Base-by-base conservation (phyloP, 2,329 filamentous ascomycete genomes). In the Gaeumannomyces tritici region DNA sequence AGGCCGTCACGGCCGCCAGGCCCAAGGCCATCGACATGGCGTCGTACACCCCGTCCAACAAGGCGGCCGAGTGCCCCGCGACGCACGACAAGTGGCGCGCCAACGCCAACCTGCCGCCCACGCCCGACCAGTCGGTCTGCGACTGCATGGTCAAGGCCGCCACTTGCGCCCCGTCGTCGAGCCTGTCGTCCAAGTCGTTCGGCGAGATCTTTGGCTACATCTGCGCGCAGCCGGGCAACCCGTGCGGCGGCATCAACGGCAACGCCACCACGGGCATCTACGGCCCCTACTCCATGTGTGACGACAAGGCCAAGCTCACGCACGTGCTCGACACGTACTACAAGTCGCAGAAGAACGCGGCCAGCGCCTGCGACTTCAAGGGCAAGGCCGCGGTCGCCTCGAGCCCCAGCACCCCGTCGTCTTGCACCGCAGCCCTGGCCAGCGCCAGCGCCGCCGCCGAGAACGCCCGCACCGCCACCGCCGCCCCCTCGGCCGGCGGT, bases 81-180 rank as follows among this genome's bases (percentile, higher is more conserved):
- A 76, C 87, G 63, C 78, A 75, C 68, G 67, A 75, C 51, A 79
- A 77, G 71, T 99, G 95, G 93, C 79, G 82, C 67, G 89, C 90
- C 61, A 75, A 73, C 56, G 80, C 83, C 65, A 79, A 77, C 63
- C 90, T 99, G 42, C 95, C 95, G 31, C 93, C 93, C 12, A 84
- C 84, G 13, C 92, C 93, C 66, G 91, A 98, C 77, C 72, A 84
- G 57, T 71, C 85, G 57, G 86, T 96, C 58, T 99, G 95, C 83
- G 75, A 81, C 63, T 99, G 95, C 84, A 96, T 96, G 90, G 83
- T 84, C 74, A 79, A 84, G 66, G 86, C 85, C 57, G 79, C 96
- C 63, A 77, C 79, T 64, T 99, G 95, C 77, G 82, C 83, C 31
- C 85, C 91, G 64, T 79, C 83, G 57, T 75, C 80, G 58, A 75